These are phyloP conservation scores for Wickerhamomyces alni DNA, from an alignment of 805 yeast genomes.

Conservation along the genomic window DNA sequence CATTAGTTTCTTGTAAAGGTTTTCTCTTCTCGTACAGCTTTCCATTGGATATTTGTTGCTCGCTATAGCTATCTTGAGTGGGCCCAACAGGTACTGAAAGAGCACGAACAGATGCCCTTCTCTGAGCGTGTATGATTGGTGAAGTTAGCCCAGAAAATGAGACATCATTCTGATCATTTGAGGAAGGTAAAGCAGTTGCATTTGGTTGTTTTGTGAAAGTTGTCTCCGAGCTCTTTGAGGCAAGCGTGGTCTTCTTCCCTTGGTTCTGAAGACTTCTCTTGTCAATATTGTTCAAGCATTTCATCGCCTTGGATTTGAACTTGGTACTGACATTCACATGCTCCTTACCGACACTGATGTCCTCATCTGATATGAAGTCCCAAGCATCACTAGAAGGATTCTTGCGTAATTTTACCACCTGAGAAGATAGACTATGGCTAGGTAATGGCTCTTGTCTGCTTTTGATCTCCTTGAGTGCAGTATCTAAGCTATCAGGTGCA, in stretches of 20 bases:
- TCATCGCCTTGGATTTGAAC: constrained; percentile 7
- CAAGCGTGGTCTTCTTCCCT: too few species aligned
- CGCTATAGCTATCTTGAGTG: too few species aligned
- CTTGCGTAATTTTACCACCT: background rate
- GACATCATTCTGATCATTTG: constrained; percentile 6
- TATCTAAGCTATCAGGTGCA: constrained; percentile 9
- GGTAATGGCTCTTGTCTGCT: background rate
- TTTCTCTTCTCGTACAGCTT: constrained; percentile 10
- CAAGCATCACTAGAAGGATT: constrained; percentile 15
- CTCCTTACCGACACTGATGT: background rate
- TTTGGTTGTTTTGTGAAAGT: too few species aligned
- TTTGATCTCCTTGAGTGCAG: constrained; percentile 1
- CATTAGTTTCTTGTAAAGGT: too few species aligned
- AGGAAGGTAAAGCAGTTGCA: background rate
- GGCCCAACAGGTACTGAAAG: too few species aligned
- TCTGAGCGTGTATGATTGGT: constrained; percentile 12
- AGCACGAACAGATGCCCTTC: constrained; percentile 12
- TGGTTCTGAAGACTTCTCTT: background rate
- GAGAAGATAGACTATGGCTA: too few species aligned
- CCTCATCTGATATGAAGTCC: constrained; percentile 18
- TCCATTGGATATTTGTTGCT: background rate
- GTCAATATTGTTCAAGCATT: constrained; percentile 1
- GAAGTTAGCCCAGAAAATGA: constrained; percentile 13
- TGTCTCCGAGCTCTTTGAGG: too few species aligned
- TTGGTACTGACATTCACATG: background rate